Percentiles rank a stretch among this genome's conserved stretches.
Conservation (phyloP, 73 alveolate species). For the Effrenium voratum region DNA sequence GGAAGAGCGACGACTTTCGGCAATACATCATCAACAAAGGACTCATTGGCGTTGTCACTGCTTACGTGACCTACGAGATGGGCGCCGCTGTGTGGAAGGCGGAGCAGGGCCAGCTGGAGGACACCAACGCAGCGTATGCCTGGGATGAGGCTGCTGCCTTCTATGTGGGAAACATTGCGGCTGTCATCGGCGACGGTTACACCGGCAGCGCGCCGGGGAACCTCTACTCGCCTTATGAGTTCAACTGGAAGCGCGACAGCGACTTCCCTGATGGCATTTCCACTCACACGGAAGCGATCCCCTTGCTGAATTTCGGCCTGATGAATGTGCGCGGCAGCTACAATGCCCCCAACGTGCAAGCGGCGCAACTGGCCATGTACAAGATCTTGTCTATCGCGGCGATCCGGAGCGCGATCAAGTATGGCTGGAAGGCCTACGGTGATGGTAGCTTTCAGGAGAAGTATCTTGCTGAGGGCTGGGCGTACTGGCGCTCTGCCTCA, state of each 20-base stretch:
- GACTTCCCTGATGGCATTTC: slow-evolving; percentile 35
- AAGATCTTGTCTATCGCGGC: slow-evolving; percentile 81
- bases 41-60: slow-evolving; percentile 67
- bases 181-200: slow-evolving; percentile 44
- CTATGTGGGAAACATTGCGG: slow-evolving; percentile 46
- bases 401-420: slow-evolving; percentile 78
- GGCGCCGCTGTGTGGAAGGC: slow-evolving; percentile 82
- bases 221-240: slow-evolving; percentile 42
- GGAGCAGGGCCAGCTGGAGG: not conserved
- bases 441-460: slow-evolving; percentile 39
- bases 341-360: slow-evolving; percentile 19
- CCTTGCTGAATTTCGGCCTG: slow-evolving; percentile 26
- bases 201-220: slow-evolving; percentile 60
- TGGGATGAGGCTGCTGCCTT: slow-evolving; percentile 83
- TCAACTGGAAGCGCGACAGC: slow-evolving; percentile 71
- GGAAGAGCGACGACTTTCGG: slow-evolving; percentile 27
- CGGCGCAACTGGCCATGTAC: slow-evolving; percentile 53
- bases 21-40: slow-evolving; percentile 52
- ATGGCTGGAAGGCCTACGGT: slow-evolving; percentile 32
- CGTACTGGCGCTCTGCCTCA: slow-evolving; percentile 62
- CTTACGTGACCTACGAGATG: slow-evolving; percentile 57
- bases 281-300: not conserved
- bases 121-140: slow-evolving; percentile 52
- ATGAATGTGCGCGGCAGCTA: slow-evolving; percentile 57
- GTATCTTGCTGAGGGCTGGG: slow-evolving; percentile 80